Conservation (phyloP, 441 rosid genomes). For the Bocquillonia castaneifolia region DNA sequence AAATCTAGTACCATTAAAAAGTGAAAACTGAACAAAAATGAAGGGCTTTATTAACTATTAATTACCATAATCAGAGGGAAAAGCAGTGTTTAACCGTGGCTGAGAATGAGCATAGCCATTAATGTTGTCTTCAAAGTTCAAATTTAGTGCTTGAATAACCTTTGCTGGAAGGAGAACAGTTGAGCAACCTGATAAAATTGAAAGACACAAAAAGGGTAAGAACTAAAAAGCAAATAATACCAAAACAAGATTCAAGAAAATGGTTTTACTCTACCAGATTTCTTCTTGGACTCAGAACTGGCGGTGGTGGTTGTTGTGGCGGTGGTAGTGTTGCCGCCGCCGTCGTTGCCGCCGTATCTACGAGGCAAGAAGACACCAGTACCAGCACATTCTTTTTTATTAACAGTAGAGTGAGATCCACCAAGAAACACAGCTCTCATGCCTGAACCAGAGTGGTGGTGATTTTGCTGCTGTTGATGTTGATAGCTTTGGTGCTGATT, state of each 20-base stretch:
- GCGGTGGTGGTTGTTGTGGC: not conserved
- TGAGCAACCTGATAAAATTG: conserved; percentile 33
- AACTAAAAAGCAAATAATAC: no score
- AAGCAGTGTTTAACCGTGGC: conserved; percentile 25
- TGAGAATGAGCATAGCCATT: conserved; percentile 29
- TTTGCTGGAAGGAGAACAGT: conserved; percentile 40
- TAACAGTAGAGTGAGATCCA: conserved; percentile 35
- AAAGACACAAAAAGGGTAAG: no score
- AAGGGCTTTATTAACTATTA: no score
- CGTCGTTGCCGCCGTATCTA: conserved; percentile 23
- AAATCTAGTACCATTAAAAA: no score
- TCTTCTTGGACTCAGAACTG: conserved; percentile 43
- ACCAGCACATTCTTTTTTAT: conserved; percentile 49
- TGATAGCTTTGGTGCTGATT: conserved; percentile 6
- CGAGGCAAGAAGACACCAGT: conserved; percentile 94
- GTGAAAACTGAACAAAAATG: no score
- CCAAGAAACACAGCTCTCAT: conserved; percentile 37
- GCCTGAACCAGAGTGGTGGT: conserved; percentile 20
- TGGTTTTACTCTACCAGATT: conserved; percentile 34
- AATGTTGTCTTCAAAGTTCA: conserved; percentile 33
- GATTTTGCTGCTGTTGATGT: conserved; percentile 11
- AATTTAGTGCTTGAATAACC: conserved; percentile 48
- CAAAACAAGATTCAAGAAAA: not conserved
- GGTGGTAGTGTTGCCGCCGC: no score
- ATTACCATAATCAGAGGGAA: conserved; percentile 45